phyloP scores from a whole-genome alignment of 2,329 filamentous ascomycete species.

The Pseudopyrenochaeta lycopersici region DNA sequence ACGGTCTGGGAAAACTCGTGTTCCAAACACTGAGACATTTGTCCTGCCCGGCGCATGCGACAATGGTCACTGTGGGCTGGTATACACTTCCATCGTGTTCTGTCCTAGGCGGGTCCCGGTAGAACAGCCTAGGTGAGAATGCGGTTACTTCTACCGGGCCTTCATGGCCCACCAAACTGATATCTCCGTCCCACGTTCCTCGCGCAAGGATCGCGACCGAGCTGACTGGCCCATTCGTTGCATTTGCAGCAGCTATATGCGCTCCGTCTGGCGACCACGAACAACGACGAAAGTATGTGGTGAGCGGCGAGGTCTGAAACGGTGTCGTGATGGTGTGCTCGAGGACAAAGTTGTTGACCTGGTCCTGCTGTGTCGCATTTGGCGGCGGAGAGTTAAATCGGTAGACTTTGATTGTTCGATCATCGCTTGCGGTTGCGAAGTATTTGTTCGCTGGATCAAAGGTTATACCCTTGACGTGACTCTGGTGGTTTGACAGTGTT shows the following conservation, averaged over 20 bases:
- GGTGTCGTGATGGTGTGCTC: constrained; percentile 90
- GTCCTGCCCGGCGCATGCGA: constrained; percentile 95
- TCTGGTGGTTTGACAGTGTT: constrained; percentile 90
- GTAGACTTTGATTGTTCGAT: constrained; percentile 96
- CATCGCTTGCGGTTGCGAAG: constrained; percentile 97
- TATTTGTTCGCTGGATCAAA: constrained; percentile 99
- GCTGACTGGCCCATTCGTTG: constrained; percentile 95
- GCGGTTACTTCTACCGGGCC: constrained; percentile 96
- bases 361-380: constrained; percentile 92
- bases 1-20: constrained; percentile 89
- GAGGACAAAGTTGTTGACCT: constrained; percentile 94
- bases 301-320: constrained; percentile 90
- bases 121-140: constrained; percentile 92
- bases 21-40: constrained; percentile 98
- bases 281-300: constrained; percentile 94
- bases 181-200: constrained; percentile 92
- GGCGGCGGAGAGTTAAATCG: constrained; percentile 87
- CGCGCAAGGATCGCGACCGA: constrained; percentile 96
- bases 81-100: constrained; percentile 57
- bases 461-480: constrained; percentile 97
- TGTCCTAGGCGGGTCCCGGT: constrained; percentile 69
- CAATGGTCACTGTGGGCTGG: constrained; percentile 79
- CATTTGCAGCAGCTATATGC: constrained; percentile 96
- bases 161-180: constrained; percentile 97
- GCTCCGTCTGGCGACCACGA: constrained; percentile 98